These are phyloP conservation scores for Diversispora eburnea DNA, from an alignment of 192 early-diverging fungal genomes.

Conservation along the genomic window DNA sequence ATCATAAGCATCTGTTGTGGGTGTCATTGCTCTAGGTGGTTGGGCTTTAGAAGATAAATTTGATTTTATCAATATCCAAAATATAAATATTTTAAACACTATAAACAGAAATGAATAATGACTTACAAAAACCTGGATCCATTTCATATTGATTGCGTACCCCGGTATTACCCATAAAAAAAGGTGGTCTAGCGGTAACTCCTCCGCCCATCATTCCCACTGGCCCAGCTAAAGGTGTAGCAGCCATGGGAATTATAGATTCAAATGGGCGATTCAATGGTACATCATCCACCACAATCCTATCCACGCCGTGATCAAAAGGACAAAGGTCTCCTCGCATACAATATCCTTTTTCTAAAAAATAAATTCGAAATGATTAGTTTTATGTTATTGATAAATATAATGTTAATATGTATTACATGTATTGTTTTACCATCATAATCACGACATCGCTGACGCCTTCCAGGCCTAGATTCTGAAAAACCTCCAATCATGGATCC, in stretches of 20 bases:
- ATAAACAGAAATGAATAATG: not conserved
- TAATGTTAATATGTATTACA: not conserved
- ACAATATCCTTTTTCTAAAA: constrained; percentile 72
- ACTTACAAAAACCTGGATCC: constrained; percentile 24
- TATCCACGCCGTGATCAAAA: constrained; percentile 70
- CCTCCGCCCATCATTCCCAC: constrained; percentile 37
- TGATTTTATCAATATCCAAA: not conserved
- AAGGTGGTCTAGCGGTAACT: constrained; percentile 37
- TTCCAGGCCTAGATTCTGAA: constrained; percentile 32
- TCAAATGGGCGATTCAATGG: constrained; percentile 40
- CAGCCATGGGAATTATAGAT: constrained; percentile 35
- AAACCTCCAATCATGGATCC: constrained; percentile 33
- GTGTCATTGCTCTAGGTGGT: constrained; percentile 20
- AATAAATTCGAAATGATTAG: constrained; percentile 10
- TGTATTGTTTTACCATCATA: constrained; percentile 60
- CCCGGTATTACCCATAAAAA: constrained; percentile 38
- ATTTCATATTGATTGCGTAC: constrained; percentile 28
- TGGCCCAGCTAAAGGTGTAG: constrained; percentile 32
- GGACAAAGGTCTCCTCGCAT: constrained; percentile 77
- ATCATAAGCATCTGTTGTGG: constrained; percentile 48
- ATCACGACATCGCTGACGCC: constrained; percentile 61
- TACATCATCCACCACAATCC: constrained; percentile 63
- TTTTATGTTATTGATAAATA: not conserved
- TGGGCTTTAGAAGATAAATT: not conserved
- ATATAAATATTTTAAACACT: not conserved